A percentile compares a stretch with the other conserved stretches of the same genome.
Conservation (phyloP, 2,329 filamentous ascomycete genomes). For the Juglanconis juglandina region DNA sequence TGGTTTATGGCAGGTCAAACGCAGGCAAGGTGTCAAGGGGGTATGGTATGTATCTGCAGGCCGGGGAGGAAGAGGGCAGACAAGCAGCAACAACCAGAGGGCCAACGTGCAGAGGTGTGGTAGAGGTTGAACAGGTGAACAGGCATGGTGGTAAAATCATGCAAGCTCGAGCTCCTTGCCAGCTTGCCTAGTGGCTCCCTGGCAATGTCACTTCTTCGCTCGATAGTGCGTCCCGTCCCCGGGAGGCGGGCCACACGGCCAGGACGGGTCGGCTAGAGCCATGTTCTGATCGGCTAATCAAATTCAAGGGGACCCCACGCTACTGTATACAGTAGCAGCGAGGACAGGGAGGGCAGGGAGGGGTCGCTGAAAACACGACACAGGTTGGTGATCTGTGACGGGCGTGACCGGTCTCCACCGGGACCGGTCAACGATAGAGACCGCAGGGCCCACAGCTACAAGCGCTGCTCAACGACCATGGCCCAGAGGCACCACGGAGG, state of each 20-base stretch:
- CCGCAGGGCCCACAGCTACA: neutral
- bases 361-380: slow-evolving; percentile 8
- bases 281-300: slow-evolving; percentile 15
- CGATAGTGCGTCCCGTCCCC: slow-evolving; percentile 12
- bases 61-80: neutral
- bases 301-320: slow-evolving; percentile 14
- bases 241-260: slow-evolving; percentile 15
- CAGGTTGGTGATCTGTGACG: neutral
- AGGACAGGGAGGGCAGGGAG: neutral
- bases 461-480: neutral
- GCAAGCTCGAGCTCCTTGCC: neutral
- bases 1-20: slow-evolving; percentile 12
- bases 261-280: slow-evolving; percentile 18
- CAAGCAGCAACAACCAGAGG: neutral
- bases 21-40: slow-evolving; percentile 1
- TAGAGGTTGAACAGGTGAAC: neutral
- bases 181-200: neutral
- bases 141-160: neutral
- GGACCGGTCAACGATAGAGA: neutral
- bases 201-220: neutral
- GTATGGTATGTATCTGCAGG: neutral
- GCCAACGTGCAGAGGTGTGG: slow-evolving; percentile 1
- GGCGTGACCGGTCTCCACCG: neutral
- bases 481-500: neutral
- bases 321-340: neutral